Base-by-base conservation (phyloP, 768 basidiomycete species). In the Rhizopogon roseolus region DNA sequence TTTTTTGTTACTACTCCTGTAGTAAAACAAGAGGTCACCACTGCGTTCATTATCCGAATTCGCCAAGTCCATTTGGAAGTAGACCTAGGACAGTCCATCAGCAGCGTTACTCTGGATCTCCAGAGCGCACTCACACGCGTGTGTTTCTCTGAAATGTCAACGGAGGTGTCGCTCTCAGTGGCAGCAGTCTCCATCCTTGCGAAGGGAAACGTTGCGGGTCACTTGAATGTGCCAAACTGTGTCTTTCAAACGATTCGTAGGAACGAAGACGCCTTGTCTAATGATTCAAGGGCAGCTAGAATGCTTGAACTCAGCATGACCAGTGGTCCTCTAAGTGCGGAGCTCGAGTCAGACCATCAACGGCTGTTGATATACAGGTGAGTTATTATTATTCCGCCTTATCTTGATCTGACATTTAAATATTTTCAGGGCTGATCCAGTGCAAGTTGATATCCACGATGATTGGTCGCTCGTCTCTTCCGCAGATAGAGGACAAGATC, bases 11-110 rank as follows among this genome's bases (percentile, higher is more conserved):
- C 41, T 46, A 49, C 59, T 42, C 54, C 62, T 22, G 56, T 29
- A 14, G 49, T 54, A 44, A 71, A 68, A 46, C 76, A 76, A 58
- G 76, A 74, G 9, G 73, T 93, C 48, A 81, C 76, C 3, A 89
- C 84, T 6, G 71, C 78, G 1, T 65, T 91, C 25, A 73, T 94
- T 13, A 61, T 93, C 51, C 85, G 88, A 34, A 74, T 94, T 44
- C 82, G 91, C 19, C 79, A 78, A 45, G 81, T 94, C 51, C 79
- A 80, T 32, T 72, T 97, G 38, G 82, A 85, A 45, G 80, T 90
- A 6, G 90, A 97, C 64, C 80, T 98, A 27, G 92, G 92, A 7
- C 88, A 90, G 62, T 88, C 89, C 1, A 94, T 98, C 60, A 86
- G 86, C 53, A 77, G 76, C 28, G 73, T 89, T 45, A 81, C 79